These are phyloP conservation scores for Beauveria asiatica DNA, from an alignment of 2,329 filamentous ascomycete genomes.

Conservation along the genomic window DNA sequence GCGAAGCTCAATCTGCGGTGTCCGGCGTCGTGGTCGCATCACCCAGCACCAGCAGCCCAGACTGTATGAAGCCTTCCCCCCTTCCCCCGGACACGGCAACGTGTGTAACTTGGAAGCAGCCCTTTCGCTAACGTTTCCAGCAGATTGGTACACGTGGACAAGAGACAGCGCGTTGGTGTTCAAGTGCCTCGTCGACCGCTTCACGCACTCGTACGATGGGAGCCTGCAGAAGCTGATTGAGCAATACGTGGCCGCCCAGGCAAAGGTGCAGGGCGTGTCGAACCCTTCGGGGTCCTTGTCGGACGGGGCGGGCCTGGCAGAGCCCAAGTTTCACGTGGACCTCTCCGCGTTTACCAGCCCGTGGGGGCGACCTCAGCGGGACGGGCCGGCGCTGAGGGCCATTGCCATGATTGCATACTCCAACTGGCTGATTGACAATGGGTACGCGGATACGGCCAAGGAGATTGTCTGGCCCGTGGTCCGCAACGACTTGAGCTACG, in stretches of 20 bases:
- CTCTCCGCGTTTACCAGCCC: slow-evolving; percentile 52
- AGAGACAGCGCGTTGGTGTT: slow-evolving; percentile 64
- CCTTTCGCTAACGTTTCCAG: neutral
- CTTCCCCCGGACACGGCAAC: too few species aligned
- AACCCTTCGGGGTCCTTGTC: slow-evolving; percentile 58
- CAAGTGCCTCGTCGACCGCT: slow-evolving; percentile 60
- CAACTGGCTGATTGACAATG: slow-evolving; percentile 61
- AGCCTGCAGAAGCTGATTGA: slow-evolving; percentile 53
- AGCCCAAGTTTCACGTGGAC: slow-evolving; percentile 66
- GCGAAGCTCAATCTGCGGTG: slow-evolving; percentile 36
- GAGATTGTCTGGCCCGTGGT: slow-evolving; percentile 64
- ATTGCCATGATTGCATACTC: slow-evolving; percentile 65
- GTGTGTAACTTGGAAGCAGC: too few species aligned
- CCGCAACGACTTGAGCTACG: slow-evolving; percentile 66
- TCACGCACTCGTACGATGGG: slow-evolving; percentile 49
- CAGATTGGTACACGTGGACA: slow-evolving; percentile 75
- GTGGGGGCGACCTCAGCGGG: slow-evolving; percentile 74
- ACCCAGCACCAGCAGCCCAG: slow-evolving; percentile 43
- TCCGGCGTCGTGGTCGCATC: slow-evolving; percentile 49
- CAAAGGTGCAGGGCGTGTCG: slow-evolving; percentile 54
- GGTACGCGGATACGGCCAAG: slow-evolving; percentile 48
- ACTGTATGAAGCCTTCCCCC: slow-evolving; percentile 36
- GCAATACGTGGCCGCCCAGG: slow-evolving; percentile 60
- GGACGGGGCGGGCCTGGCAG: slow-evolving; percentile 51
- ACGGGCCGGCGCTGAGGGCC: slow-evolving; percentile 69